Evolutionary conservation across 306 rosid species (phyloP).

Genomic region (Pterocarpus santalinus): DNA sequence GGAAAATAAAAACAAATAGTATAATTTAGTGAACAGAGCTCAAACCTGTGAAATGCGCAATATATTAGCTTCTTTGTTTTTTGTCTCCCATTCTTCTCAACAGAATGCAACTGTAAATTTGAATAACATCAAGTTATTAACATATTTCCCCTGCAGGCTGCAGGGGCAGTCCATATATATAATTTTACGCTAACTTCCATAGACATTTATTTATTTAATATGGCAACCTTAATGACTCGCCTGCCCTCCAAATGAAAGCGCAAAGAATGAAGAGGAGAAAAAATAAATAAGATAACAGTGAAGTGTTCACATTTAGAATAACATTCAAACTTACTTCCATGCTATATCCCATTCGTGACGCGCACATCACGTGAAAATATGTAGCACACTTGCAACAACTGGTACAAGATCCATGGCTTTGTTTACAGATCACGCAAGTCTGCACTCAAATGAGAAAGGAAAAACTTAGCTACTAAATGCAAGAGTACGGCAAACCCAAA

Average conservation of each 20-base stretch:
- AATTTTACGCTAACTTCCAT: constrained; percentile 11
- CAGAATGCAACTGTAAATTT: constrained; percentile 77
- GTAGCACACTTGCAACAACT: constrained; percentile 94
- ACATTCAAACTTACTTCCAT: constrained; percentile 76
- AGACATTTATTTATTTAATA: background rate
- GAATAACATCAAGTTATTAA: constrained; percentile 37
- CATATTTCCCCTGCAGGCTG: constrained; percentile 27
- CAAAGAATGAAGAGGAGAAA: constrained; percentile 2
- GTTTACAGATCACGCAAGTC: constrained; percentile 86
- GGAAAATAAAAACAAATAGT: background rate
- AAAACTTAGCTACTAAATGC: constrained; percentile 23
- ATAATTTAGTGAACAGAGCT: constrained; percentile 25
- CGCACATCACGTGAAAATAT: constrained; percentile 88
- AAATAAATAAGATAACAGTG: constrained; percentile 10
- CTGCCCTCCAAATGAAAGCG: too few species aligned
- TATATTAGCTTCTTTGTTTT: constrained; percentile 68
- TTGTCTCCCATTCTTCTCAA: constrained; percentile 76
- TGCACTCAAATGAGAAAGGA: constrained; percentile 56
- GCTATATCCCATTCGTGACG: constrained; percentile 85
- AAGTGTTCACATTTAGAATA: constrained; percentile 29
- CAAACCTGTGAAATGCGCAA: constrained; percentile 89
- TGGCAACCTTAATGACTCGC: too few species aligned
- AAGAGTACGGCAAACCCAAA: background rate
- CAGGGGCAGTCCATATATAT: background rate
- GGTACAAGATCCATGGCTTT: constrained; percentile 87